These are phyloP conservation scores for Aquilaria yunnanensis DNA, from an alignment of 345 rosid species.

Conservation along the genomic window DNA sequence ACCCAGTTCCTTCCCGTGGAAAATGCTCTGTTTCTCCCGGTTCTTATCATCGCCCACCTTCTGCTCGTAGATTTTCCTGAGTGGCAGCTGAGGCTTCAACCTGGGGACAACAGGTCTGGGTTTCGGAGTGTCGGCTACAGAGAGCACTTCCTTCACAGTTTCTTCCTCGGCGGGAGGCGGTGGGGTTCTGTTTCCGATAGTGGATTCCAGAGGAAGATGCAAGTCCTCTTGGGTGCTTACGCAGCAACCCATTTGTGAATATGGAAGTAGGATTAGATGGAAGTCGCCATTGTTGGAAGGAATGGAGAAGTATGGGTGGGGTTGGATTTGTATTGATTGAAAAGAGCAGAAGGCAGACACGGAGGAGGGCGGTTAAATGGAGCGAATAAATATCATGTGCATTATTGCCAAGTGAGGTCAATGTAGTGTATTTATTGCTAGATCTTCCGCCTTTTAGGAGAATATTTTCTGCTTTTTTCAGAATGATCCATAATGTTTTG, in stretches of 20 bases:
- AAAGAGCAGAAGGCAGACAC: constrained; percentile 1
- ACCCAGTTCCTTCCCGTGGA: constrained; percentile 5
- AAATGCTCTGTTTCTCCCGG: constrained; percentile 10
- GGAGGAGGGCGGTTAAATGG: constrained; percentile 1
- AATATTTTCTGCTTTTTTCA: too few species aligned
- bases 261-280: neutral
- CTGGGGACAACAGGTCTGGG: constrained; percentile 14
- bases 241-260: constrained; percentile 69
- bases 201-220: constrained; percentile 2
- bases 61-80: constrained; percentile 4
- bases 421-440: constrained; percentile 18
- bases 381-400: neutral
- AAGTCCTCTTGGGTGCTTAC: constrained; percentile 29
- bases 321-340: neutral
- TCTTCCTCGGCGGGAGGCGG: constrained; percentile 56
- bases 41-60: constrained; percentile 22
- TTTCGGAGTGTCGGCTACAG: constrained; percentile 38
- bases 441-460: neutral
- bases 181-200: constrained; percentile 34
- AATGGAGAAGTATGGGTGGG: neutral
- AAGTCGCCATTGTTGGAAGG: neutral
- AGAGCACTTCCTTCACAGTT: constrained; percentile 75
- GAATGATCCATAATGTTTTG: too few species aligned
- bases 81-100: neutral
- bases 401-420: neutral